A percentile compares a stretch with the other conserved stretches of the same genome.
Conservation (phyloP, 257 asterid species). For the Sherardia arvensis region DNA sequence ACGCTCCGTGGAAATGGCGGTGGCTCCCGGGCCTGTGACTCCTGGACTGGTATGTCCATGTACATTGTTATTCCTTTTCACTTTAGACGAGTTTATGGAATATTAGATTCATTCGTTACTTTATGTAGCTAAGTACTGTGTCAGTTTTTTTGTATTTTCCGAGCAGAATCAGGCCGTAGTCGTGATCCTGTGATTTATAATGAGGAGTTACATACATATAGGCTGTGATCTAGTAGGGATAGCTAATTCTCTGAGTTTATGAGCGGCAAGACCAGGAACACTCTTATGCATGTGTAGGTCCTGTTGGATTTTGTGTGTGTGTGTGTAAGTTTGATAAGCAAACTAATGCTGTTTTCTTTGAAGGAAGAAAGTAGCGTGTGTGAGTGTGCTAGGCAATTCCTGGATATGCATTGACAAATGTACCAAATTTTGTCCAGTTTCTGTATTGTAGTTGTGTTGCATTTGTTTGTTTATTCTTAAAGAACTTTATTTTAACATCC, state of each 20-base stretch:
- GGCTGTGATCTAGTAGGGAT: neutral
- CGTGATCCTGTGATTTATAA: neutral
- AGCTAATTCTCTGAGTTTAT: neutral
- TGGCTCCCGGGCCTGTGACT: conserved; percentile 58
- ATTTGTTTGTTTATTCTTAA: neutral
- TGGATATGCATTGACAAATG: neutral
- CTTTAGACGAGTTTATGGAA: neutral
- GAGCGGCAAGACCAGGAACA: neutral
- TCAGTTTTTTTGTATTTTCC: neutral
- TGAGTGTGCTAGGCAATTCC: neutral
- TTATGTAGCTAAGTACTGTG: neutral
- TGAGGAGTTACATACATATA: neutral
- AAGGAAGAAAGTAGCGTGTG: neutral
- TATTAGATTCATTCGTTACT: neutral
- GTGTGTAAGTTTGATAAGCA: no score
- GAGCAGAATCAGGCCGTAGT: neutral
- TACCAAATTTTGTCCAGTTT: neutral
- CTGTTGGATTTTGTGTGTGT: neutral
- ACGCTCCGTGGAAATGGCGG: conserved; percentile 35
- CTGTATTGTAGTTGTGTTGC: neutral
- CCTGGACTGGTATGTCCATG: conserved; percentile 49
- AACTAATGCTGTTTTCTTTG: neutral
- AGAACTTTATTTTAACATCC: neutral
- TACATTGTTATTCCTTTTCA: neutral
- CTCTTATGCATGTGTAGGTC: neutral